phyloP scores from a whole-genome alignment of 164 flowering plant genomes.

The Stephania cephalantha region DNA sequence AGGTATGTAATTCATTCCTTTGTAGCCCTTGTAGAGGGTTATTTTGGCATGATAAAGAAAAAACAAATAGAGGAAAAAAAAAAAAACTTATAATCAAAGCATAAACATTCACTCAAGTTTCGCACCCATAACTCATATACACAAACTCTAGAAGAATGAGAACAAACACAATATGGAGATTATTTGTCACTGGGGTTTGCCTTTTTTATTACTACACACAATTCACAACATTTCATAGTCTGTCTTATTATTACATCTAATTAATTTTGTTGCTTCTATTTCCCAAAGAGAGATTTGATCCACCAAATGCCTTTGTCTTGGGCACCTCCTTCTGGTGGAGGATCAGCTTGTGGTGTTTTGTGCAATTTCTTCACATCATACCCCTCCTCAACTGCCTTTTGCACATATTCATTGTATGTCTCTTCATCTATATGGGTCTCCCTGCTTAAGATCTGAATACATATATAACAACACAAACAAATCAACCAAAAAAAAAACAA shows the following conservation, averaged over 20 bases:
- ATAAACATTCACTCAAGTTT: too few relatives aligned
- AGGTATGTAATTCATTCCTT: too few relatives aligned
- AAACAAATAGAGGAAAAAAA: too few relatives aligned
- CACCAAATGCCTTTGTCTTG: slow-evolving; percentile 88
- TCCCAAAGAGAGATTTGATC: slow-evolving; percentile 80
- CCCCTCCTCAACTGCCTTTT: slow-evolving; percentile 70
- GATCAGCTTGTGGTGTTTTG: slow-evolving; percentile 71
- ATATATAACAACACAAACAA: not conserved
- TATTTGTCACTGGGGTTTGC: too few relatives aligned
- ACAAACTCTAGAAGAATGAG: too few relatives aligned
- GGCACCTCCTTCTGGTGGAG: slow-evolving; percentile 68
- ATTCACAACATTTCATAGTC: too few relatives aligned
- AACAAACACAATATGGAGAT: too few relatives aligned
- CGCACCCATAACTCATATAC: too few relatives aligned
- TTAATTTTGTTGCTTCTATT: slow-evolving; percentile 17
- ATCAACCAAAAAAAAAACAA: not conserved
- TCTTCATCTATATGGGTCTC: slow-evolving; percentile 60
- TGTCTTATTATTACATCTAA: not conserved
- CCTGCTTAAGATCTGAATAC: slow-evolving; percentile 67
- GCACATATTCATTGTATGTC: slow-evolving; percentile 54
- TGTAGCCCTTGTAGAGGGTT: too few relatives aligned
- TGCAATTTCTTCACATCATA: slow-evolving; percentile 84
- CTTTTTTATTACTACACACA: too few relatives aligned
- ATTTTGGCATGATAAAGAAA: too few relatives aligned
- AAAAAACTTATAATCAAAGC: too few relatives aligned